phyloP scores from a whole-genome alignment of 345 rosid genomes.

The Brassica rapa region DNA sequence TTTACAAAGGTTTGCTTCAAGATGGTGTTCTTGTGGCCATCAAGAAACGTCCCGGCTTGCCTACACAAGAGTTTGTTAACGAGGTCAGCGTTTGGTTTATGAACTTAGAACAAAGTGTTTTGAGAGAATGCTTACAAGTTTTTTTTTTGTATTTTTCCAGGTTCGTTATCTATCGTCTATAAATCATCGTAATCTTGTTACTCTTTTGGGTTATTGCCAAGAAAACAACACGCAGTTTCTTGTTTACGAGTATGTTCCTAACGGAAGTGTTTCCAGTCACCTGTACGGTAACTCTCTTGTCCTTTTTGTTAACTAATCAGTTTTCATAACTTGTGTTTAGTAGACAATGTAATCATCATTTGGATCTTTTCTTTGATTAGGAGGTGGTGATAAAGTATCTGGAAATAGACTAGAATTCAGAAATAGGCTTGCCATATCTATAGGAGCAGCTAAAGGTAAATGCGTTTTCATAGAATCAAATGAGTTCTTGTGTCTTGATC shows the following conservation, averaged over 20 bases:
- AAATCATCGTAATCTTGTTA: slow-evolving; percentile 80
- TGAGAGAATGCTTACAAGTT: neutral
- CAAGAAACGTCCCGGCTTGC: slow-evolving; percentile 69
- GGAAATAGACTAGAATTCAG: slow-evolving; percentile 90
- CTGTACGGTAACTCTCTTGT: slow-evolving; percentile 88
- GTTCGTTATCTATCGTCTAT: slow-evolving; percentile 82
- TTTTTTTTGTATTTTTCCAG: slow-evolving; percentile 37
- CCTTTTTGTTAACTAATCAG: slow-evolving; percentile 27
- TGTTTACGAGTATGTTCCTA: slow-evolving; percentile 81
- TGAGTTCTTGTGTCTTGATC: slow-evolving; percentile 8
- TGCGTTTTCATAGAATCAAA: slow-evolving; percentile 42
- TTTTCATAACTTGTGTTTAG: neutral
- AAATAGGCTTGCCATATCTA: slow-evolving; percentile 81
- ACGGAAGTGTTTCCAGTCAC: slow-evolving; percentile 97
- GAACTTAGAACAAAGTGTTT: slow-evolving; percentile 4
- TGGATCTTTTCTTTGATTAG: slow-evolving; percentile 22
- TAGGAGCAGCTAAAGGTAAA: slow-evolving; percentile 98
- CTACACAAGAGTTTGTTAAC: slow-evolving; percentile 75
- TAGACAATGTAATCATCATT: slow-evolving; percentile 3
- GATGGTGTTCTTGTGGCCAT: slow-evolving; percentile 91
- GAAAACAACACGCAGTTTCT: slow-evolving; percentile 78
- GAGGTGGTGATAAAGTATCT: slow-evolving; percentile 68
- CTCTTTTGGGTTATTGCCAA: slow-evolving; percentile 90
- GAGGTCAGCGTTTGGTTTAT: slow-evolving; percentile 54
- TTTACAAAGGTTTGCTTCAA: slow-evolving; percentile 87